phyloP scores from a whole-genome alignment of 2,329 filamentous ascomycete species.

The Fusarium sp. region DNA sequence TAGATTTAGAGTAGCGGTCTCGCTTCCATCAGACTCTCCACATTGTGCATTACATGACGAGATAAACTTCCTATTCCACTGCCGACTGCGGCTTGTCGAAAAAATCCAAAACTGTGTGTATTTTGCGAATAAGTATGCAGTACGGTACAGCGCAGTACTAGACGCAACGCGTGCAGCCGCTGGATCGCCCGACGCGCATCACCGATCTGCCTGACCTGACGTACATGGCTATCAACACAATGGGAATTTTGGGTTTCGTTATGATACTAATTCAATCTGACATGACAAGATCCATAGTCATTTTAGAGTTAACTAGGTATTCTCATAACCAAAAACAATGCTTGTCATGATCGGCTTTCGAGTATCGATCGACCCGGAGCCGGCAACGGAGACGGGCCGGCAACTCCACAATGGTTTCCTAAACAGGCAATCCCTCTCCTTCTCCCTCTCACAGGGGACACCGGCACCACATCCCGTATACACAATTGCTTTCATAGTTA shows the following conservation, averaged over 20 bases:
- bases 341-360: slow-evolving; percentile 7
- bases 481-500: background rate
- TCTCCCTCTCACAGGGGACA: background rate
- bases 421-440: slow-evolving; percentile 32
- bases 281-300: background rate
- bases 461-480: slow-evolving; percentile 1
- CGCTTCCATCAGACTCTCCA: slow-evolving; percentile 19
- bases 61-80: background rate
- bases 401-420: slow-evolving; percentile 30
- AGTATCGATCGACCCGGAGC: slow-evolving; percentile 12
- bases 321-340: background rate
- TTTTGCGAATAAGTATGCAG: slow-evolving; percentile 5
- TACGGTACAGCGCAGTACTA: background rate
- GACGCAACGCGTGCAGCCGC: slow-evolving; percentile 30
- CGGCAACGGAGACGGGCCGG: slow-evolving; percentile 21
- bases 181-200: slow-evolving; percentile 36
- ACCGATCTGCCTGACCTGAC: slow-evolving; percentile 30
- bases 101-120: background rate
- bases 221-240: slow-evolving; percentile 19
- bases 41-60: slow-evolving; percentile 41
- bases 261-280: background rate
- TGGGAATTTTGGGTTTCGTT: background rate
- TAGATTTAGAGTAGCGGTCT: slow-evolving; percentile 15
- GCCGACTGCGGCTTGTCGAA: slow-evolving; percentile 4
- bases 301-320: background rate